phyloP scores from a whole-genome alignment of 345 rosid genomes.

The Citrus trifoliata region DNA sequence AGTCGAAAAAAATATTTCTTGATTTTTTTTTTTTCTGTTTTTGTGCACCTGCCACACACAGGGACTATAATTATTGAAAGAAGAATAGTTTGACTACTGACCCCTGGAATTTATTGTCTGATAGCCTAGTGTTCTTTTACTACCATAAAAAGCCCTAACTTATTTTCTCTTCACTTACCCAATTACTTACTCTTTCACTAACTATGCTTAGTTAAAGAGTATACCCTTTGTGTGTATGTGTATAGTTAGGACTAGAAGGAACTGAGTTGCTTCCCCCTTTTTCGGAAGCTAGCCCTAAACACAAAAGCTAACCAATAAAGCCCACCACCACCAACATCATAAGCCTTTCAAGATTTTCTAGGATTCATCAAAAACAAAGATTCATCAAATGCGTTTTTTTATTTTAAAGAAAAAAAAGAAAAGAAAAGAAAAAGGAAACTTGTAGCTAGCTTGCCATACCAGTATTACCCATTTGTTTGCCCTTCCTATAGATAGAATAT shows the following conservation, averaged over 20 bases:
- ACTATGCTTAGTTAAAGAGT: too few species aligned
- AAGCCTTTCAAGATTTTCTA: constrained; percentile 34
- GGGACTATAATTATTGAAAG: neutral
- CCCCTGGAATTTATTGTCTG: neutral
- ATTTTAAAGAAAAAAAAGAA: neutral
- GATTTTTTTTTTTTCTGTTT: too few species aligned
- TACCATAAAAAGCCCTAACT: constrained; percentile 24
- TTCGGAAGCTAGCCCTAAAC: constrained; percentile 7
- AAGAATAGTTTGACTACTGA: neutral
- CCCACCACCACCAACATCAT: constrained; percentile 20
- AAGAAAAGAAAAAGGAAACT: constrained; percentile 2
- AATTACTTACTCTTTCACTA: neutral
- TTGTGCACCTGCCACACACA: too few species aligned
- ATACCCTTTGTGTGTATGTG: neutral
- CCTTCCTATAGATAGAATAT: constrained; percentile 10
- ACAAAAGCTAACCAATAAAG: constrained; percentile 11
- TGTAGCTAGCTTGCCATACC: neutral
- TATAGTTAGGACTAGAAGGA: neutral
- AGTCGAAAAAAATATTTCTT: too few species aligned
- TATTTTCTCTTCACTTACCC: neutral
- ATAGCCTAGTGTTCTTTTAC: neutral
- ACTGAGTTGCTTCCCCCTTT: constrained; percentile 25
- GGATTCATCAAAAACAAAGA: constrained; percentile 26
- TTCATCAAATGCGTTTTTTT: neutral
- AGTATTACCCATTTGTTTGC: constrained; percentile 5